These are phyloP conservation scores for Draba incana DNA, from an alignment of 345 rosid species.

Conservation along the genomic window DNA sequence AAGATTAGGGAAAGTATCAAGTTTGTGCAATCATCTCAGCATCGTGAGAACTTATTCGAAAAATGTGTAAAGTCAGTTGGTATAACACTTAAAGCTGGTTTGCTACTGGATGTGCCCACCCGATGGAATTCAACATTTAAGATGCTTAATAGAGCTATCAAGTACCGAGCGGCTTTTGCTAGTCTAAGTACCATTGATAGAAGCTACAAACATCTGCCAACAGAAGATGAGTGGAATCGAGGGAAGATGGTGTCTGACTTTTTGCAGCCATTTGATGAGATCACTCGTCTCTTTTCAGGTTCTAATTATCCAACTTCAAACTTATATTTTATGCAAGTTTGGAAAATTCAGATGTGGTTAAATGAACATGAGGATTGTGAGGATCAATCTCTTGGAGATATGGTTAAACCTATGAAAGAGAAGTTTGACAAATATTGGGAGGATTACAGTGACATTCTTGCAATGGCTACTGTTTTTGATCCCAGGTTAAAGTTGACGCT, in stretches of 20 bases:
- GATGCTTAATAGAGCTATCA: neutral
- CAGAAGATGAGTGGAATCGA: no score
- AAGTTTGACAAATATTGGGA: neutral
- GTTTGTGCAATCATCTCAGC: no score
- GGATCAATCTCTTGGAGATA: no score
- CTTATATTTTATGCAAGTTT: no score
- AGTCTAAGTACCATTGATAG: no score
- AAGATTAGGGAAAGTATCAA: no score
- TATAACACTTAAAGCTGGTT: neutral
- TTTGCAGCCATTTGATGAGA: neutral
- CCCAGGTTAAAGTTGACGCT: neutral
- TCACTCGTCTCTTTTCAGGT: neutral
- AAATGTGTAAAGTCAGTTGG: neutral
- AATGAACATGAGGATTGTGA: no score
- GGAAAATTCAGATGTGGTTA: no score
- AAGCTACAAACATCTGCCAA: no score
- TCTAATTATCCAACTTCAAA: neutral
- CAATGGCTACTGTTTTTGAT: neutral
- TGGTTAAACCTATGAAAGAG: neutral
- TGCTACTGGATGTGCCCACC: neutral
- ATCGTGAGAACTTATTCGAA: neutral
- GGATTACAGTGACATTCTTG: neutral
- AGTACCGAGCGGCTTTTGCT: neutral
- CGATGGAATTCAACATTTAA: neutral
- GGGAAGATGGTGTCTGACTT: neutral